A percentile compares a stretch with the other conserved stretches of the same genome.
These are phyloP conservation scores for Candida verbasci DNA, from an alignment of 805 yeast genomes.

Conservation along the genomic window DNA sequence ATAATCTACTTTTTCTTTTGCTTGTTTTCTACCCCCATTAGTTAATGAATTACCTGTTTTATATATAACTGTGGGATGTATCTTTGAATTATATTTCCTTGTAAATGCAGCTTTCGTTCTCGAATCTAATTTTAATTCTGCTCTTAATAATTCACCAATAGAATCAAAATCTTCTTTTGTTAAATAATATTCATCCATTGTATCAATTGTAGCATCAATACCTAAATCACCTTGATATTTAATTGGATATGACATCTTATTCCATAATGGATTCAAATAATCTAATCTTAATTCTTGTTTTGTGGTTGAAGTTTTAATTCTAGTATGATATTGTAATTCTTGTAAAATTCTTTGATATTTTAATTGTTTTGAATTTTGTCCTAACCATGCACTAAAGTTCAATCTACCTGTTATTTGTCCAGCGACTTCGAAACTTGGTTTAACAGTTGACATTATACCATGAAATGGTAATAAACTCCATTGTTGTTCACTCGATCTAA, in stretches of 20 bases:
- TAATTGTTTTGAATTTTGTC: constrained; percentile 80
- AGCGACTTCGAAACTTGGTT: constrained; percentile 70
- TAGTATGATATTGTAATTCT: constrained; percentile 83
- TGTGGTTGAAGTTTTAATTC: constrained; percentile 74
- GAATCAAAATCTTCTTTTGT: constrained; percentile 92
- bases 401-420: constrained; percentile 69
- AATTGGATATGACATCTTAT: constrained; percentile 57
- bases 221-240: constrained; percentile 55
- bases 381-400: constrained; percentile 82
- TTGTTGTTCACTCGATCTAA: constrained; percentile 87
- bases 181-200: constrained; percentile 80
- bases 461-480: constrained; percentile 94
- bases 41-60: constrained; percentile 61
- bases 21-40: constrained; percentile 15
- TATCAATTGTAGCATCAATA: constrained; percentile 57
- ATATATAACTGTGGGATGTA: constrained; percentile 85
- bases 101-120: constrained; percentile 85
- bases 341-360: constrained; percentile 77
- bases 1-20: constrained; percentile 50
- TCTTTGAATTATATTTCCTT: constrained; percentile 65
- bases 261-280: constrained; percentile 63
- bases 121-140: constrained; percentile 47
- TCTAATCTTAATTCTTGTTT: constrained; percentile 70
- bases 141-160: constrained; percentile 78
- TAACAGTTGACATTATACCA: constrained; percentile 78